Evolutionary conservation across 306 rosid genomes (phyloP).

Genomic region (Vigna hirtella): DNA sequence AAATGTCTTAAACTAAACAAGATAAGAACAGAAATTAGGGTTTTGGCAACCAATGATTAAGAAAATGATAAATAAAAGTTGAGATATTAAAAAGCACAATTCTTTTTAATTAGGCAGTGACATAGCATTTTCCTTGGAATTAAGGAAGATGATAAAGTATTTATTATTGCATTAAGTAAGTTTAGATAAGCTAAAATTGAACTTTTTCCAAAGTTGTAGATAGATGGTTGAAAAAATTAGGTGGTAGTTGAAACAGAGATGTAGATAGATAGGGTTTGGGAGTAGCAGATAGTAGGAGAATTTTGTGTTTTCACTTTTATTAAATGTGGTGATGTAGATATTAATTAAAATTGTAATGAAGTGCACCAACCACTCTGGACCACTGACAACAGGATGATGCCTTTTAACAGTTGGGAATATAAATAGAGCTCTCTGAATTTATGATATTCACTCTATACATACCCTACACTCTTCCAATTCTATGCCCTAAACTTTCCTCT

Average conservation of each 20-base stretch:
- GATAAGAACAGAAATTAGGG: no score
- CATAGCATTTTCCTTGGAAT: no score
- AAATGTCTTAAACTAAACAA: no score
- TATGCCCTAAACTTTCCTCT: conserved; percentile 28
- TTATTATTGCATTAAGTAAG: not conserved
- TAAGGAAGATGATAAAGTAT: not conserved
- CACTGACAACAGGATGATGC: conserved; percentile 51
- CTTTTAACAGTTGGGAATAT: conserved; percentile 42
- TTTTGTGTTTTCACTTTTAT: not conserved
- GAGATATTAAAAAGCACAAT: no score
- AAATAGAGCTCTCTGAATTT: conserved; percentile 34
- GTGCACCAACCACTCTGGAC: conserved; percentile 56
- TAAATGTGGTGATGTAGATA: conserved; percentile 30
- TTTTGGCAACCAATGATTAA: no score
- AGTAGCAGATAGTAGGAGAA: not conserved
- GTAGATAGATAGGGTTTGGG: not conserved
- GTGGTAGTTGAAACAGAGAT: conserved; percentile 13
- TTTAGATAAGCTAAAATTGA: not conserved
- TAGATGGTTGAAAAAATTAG: not conserved
- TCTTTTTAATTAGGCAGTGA: no score
- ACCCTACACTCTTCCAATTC: conserved; percentile 17
- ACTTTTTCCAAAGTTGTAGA: not conserved
- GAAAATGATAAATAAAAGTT: no score
- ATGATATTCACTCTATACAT: conserved; percentile 16
- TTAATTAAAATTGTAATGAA: conserved; percentile 44